Conservation (phyloP, 1,139 yeast species). For the Dujonia santamariae region DNA sequence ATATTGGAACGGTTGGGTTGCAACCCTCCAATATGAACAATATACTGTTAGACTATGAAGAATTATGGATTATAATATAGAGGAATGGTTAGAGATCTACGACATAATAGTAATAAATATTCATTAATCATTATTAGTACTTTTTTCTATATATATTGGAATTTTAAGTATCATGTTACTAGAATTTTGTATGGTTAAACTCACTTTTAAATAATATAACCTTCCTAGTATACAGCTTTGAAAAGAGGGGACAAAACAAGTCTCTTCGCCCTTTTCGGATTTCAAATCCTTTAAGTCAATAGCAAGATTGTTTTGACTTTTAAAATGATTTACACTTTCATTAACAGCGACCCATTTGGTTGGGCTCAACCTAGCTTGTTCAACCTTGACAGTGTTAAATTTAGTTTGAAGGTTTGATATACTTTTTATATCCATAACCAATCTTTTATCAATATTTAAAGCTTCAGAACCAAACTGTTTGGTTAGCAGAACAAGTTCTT, state of each 20-base stretch:
- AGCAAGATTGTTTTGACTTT: constrained; percentile 2
- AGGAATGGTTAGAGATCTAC: no score
- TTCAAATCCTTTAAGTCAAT: constrained; percentile 10
- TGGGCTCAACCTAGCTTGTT: constrained; percentile 3
- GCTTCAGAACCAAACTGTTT: constrained; percentile 19
- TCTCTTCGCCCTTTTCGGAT: constrained; percentile 12
- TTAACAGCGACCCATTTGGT: constrained; percentile 8
- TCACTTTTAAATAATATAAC: constrained; percentile 19
- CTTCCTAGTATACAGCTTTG: constrained; percentile 27
- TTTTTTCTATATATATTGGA: constrained; percentile 16
- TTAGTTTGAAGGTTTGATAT: constrained; percentile 24
- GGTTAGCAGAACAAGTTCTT: constrained; percentile 17
- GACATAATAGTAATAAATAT: background rate
- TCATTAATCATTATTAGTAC: background rate
- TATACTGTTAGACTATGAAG: no score
- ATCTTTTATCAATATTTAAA: constrained; percentile 21
- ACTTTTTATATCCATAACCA: constrained; percentile 24
- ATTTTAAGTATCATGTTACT: constrained; percentile 18
- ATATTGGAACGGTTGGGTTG: no score
- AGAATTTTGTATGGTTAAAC: constrained; percentile 16
- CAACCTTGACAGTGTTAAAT: constrained; percentile 17
- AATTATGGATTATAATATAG: no score
- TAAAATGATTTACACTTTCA: background rate
- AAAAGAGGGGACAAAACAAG: constrained; percentile 23
- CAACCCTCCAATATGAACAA: no score